Base-by-base conservation (phyloP, 2,329 filamentous ascomycete genomes). In the Pseudocercospora macadamiae region DNA sequence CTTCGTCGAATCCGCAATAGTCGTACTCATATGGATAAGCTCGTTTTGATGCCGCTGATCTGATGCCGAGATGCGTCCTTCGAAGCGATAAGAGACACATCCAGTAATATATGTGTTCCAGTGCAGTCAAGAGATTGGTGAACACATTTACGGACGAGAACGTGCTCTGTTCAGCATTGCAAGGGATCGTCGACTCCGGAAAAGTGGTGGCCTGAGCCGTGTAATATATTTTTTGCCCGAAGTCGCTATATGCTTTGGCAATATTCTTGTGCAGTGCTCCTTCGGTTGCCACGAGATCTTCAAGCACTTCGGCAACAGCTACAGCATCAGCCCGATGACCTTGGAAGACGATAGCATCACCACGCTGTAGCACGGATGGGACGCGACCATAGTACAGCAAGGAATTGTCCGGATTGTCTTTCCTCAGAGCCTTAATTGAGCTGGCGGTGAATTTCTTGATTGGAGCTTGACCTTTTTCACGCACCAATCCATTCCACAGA, bases 41-140 rank as follows among this genome's bases (percentile, higher is more conserved):
- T 7, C 26, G 19, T 25, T 54, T 47, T 3, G 34, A 18, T 2
- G 44, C 54, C 4, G 32, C 45, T 23, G 16, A n/a, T 14, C 30
- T 28, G 26, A 54, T 21, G 4, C 53, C 42, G 39, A 61, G 36
- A 42, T 57, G 58, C 23, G 44, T 47, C 9, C 34, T 28, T 16
- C 9, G 8, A 19, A 60, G 32, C 0, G 58, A 25, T 12, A 60
- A 49, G 18, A 57, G 44, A 25, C 54, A 57, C 19, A 55, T 57
- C 58, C 58, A 60, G 21, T 60, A 60, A 30, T 55, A 54, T 4
- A 52, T 19, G 19, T 60, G 58, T 36, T 60, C 45, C 12, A 55
- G 21, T 4, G 58, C 54, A 6, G 51, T 37, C 1, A 57, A 42
- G 4, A 51, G 49, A 26, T 44, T 49, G 8, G 48, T 18, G 32